These are phyloP conservation scores for Fusarium sp. DNA, from an alignment of 2,329 filamentous ascomycete species.

Conservation along the genomic window DNA sequence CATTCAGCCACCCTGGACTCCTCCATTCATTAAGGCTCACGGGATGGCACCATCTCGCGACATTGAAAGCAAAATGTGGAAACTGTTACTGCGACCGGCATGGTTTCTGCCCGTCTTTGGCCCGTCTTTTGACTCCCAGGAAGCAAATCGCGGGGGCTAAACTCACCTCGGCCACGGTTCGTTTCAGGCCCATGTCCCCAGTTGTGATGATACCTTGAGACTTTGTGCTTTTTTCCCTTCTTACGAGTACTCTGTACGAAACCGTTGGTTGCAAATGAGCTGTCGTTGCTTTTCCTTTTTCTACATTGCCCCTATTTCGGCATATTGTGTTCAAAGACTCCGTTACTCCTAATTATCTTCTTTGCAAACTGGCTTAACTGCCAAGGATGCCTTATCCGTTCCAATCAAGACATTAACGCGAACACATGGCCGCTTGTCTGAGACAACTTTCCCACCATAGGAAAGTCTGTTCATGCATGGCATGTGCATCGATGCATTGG, in stretches of 20 bases:
- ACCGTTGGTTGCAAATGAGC: neutral
- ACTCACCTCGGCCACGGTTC: conserved; percentile 34
- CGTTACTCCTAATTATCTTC: neutral
- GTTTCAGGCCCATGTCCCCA: conserved; percentile 45
- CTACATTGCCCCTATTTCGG: neutral
- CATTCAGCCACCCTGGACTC: conserved; percentile 8
- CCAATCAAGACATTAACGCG: conserved; percentile 25
- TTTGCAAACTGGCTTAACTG: neutral
- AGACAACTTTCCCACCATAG: conserved; percentile 34
- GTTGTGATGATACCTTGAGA: conserved; percentile 22
- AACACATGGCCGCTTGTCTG: conserved; percentile 9
- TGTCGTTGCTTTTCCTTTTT: neutral
- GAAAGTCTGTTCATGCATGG: conserved; percentile 26
- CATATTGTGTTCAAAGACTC: neutral
- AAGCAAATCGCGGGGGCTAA: conserved; percentile 43
- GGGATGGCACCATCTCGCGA: conserved; percentile 44
- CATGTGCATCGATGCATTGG: conserved; percentile 13
- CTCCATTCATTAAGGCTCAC: conserved; percentile 15
- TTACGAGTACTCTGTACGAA: conserved; percentile 6
- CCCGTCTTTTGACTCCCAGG: conserved; percentile 21
- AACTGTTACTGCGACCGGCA: conserved; percentile 39
- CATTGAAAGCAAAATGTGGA: conserved; percentile 39
- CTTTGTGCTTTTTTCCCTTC: conserved; percentile 14
- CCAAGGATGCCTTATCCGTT: conserved; percentile 7
- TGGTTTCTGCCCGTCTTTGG: conserved; percentile 25